These are phyloP conservation scores for Ochromonas danica DNA, from an alignment of 108 stramenopile species.

Conservation along the genomic window DNA sequence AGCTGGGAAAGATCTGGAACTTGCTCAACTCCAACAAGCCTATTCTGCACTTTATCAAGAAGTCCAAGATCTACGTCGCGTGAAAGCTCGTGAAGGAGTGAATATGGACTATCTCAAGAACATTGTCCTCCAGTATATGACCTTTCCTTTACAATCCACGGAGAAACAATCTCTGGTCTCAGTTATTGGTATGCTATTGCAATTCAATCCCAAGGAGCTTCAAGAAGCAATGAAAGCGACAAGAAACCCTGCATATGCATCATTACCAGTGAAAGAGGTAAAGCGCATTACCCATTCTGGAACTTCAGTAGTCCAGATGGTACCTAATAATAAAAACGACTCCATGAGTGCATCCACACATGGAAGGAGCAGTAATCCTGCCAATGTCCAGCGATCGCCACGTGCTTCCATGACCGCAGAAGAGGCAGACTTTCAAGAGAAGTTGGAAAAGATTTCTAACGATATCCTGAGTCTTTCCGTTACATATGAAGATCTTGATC, in stretches of 20 bases:
- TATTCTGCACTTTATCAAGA: neutral
- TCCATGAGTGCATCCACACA: too few species aligned
- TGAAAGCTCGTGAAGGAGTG: slow-evolving; percentile 6
- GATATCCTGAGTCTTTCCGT: too few species aligned
- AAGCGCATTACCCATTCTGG: slow-evolving; percentile 25
- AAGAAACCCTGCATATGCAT: neutral
- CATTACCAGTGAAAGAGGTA: slow-evolving; percentile 22
- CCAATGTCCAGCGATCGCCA: too few species aligned
- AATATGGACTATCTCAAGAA: slow-evolving; percentile 37
- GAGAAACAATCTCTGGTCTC: slow-evolving; percentile 4
- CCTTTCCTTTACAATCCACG: slow-evolving; percentile 5
- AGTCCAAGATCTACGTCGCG: neutral
- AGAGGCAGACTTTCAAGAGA: too few species aligned
- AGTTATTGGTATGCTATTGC: slow-evolving; percentile 24
- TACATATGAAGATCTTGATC: too few species aligned
- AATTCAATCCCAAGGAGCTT: slow-evolving; percentile 23
- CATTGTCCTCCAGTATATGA: slow-evolving; percentile 20
- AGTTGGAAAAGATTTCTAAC: too few species aligned
- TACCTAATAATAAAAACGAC: too few species aligned
- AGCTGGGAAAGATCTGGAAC: slow-evolving; percentile 22
- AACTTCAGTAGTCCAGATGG: too few species aligned
- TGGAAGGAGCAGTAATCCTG: too few species aligned
- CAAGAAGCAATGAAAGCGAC: neutral
- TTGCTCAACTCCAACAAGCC: slow-evolving; percentile 23
- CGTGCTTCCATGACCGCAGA: too few species aligned